Conservation (phyloP, 345 rosid species). For the Gossypioides kirkii region DNA sequence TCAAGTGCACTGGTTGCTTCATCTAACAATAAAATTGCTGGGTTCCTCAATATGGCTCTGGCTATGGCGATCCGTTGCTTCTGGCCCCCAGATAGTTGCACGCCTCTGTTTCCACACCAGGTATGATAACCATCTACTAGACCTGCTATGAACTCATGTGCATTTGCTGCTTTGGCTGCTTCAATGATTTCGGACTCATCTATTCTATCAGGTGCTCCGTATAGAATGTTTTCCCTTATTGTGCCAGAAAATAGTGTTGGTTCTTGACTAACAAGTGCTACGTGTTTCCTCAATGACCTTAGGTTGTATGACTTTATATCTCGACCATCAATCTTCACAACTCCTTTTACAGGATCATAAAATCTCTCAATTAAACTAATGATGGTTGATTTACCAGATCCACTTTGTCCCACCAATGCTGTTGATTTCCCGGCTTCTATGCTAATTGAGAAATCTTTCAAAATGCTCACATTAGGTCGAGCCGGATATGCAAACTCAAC, state of each 20-base stretch:
- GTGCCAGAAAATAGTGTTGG: constrained; percentile 55
- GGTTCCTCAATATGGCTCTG: constrained; percentile 53
- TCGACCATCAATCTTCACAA: constrained; percentile 33
- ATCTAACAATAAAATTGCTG: constrained; percentile 42
- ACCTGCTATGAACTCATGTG: constrained; percentile 56
- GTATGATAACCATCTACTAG: constrained; percentile 53
- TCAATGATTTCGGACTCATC: constrained; percentile 44
- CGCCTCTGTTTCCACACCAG: constrained; percentile 49
- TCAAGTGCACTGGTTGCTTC: constrained; percentile 23
- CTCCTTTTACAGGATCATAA: constrained; percentile 52
- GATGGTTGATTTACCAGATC: constrained; percentile 72
- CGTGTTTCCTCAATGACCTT: constrained; percentile 39
- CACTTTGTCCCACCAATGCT: constrained; percentile 63
- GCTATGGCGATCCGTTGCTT: constrained; percentile 62
- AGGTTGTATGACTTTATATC: constrained; percentile 36
- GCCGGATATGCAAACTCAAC: constrained; percentile 58
- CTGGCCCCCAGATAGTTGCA: constrained; percentile 63
- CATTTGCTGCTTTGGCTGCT: constrained; percentile 57
- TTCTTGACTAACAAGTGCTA: constrained; percentile 69
- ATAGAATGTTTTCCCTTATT: constrained; percentile 17
- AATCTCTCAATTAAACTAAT: constrained; percentile 56
- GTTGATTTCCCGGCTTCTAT: constrained; percentile 60
- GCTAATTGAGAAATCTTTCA: constrained; percentile 40
- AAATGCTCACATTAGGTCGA: constrained; percentile 42
- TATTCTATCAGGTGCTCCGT: constrained; percentile 29